phyloP scores from a whole-genome alignment of 768 basidiomycete genomes.

The Suillus decipiens region DNA sequence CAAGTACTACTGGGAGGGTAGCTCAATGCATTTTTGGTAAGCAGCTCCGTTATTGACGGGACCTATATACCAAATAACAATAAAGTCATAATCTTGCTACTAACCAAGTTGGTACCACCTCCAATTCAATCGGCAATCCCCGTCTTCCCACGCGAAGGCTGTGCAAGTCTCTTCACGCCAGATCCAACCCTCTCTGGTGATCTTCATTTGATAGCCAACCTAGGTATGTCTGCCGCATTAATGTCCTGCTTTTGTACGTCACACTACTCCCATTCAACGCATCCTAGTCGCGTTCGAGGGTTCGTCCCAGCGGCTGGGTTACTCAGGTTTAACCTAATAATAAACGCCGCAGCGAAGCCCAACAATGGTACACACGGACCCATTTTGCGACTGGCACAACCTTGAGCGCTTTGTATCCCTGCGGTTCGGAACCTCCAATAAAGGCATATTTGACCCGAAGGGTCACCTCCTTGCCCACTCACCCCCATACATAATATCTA shows the following conservation, averaged over 20 bases:
- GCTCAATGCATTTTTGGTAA: background rate
- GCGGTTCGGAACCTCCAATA: conserved; percentile 13
- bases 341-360: conserved; percentile 11
- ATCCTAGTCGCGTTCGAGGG: conserved; percentile 11
- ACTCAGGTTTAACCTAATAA: conserved; percentile 9
- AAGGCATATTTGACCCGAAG: conserved; percentile 17
- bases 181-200: conserved; percentile 11
- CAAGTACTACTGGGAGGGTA: too few relatives aligned
- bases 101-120: conserved; percentile 19
- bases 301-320: background rate
- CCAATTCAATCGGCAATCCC: conserved; percentile 33
- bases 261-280: background rate
- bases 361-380: conserved; percentile 10
- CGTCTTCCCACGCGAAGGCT: conserved; percentile 34
- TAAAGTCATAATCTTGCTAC: conserved; percentile 13
- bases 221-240: conserved; percentile 41
- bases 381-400: conserved; percentile 12
- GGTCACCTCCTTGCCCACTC: background rate
- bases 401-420: conserved; percentile 4
- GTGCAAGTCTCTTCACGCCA: conserved; percentile 24
- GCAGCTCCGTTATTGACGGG: conserved; percentile 19
- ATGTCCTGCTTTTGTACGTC: conserved; percentile 9
- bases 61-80: conserved; percentile 13
- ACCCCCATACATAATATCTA: conserved; percentile 4
- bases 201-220: conserved; percentile 30